Base-by-base conservation (phyloP, 2,329 filamentous ascomycete species). In the Arthrobotrys megalospora region DNA sequence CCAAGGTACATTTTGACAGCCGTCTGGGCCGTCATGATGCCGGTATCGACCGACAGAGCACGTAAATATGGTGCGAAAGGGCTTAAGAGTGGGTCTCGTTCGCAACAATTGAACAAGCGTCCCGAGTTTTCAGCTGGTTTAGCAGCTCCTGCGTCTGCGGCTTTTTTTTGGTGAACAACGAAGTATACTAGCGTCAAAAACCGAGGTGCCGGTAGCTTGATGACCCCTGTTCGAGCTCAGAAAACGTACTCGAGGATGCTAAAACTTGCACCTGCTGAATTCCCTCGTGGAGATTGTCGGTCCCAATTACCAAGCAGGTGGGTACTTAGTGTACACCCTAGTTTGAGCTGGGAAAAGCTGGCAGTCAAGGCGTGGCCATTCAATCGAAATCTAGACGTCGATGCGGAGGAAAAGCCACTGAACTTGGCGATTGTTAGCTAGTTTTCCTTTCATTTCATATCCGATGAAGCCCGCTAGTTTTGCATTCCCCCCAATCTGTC, bases 261-360 rank as follows among this genome's bases (percentile, higher is more conserved):
- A 34, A 28, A 28, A 41, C 28, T 52, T 32, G 24, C 43, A 7
- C 47, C 28, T 14, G 45, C 12, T 7, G 7, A 60, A 43, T 16
- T 28, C 34, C 36, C 55, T 41, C 55, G 36, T 60, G 55, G 47
- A 16, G 34, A 52, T 62, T 34, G 16, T 48, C 11, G 47, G 38
- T 65, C 62, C 69, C 69, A 66, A 73, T 73, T 65, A 73, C 69
- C 69, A 73, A 73, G 60, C 69, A 47, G 69, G 69, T 73, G 60
- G 69, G 60, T 73, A 52, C 16, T 34, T 62, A 34, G 53, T 62
- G 43, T 43, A 38, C 11, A 62, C 7, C 41, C 21, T 41, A 38
- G 16, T 52, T 21, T 58, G 19, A 52, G 43, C 43, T 62, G 34
- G 52, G 66, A 48, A 55, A 50, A 62, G 53, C 43, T 36, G 53